Evolutionary conservation across 2,329 filamentous ascomycete genomes (phyloP), one percentile per base, ranked within the genome.

Genomic region (Moelleriella libera): DNA sequence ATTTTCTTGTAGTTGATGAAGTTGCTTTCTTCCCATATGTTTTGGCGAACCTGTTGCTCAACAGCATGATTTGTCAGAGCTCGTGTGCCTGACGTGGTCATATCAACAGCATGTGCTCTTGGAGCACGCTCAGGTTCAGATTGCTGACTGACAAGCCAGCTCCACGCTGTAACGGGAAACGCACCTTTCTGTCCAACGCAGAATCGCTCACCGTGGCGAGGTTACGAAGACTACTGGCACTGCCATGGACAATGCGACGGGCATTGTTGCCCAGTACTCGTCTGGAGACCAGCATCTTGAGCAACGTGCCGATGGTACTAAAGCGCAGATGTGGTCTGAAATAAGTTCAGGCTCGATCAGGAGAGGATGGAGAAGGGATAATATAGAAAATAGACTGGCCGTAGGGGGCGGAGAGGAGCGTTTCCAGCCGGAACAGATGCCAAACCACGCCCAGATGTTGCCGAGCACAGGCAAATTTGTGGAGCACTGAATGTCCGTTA

Each of bases 1-100:
- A 97, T 96, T 80, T 96, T 96, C 80, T 87, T 88, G 69, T 98
- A 98, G 79, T 96, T 95, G 78, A 97, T 95, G 77, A 88, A 96
- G 78, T 94, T 92, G 69, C 78, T 80, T 69, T 88, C 85, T 72
- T 98, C 92, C 77, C 82, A 88, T 73, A 88, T 96, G 77, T 90
- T 94, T 79, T 97, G 95, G 69, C 84, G 85, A 68, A 98, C 76
- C 76, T 80, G 48, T 47, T 44, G 21, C n/a, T 8, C 4, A 31
- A 11, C 11, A 12, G 45, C 37, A 37, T 30, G 41, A 5, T 9
- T 31, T 47, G 40, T 45, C 30, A 11, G 6, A 4, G 11, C 7
- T 29, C 39, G 8, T 8, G 39, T 3, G 5, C 14, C 41, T 46
- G 14, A 11, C 10, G 11, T 41, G 11, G 11, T 2, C 41, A 10